Base-by-base conservation (phyloP, 176 grass and related monocot species). In the Eleusine coracana region DNA sequence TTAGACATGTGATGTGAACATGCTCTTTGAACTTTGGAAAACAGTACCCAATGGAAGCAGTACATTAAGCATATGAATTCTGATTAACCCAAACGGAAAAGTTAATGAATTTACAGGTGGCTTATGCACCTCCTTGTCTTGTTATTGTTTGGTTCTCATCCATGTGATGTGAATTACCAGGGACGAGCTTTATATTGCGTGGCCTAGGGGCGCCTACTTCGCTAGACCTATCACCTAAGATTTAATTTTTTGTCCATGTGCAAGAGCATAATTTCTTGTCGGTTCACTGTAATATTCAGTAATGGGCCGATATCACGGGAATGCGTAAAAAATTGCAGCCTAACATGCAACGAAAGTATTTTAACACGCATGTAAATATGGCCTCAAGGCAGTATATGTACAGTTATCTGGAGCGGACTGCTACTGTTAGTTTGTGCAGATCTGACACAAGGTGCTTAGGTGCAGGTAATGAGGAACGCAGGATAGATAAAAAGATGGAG, bases 1-100 rank as follows among this genome's bases (percentile, higher is more conserved):
- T 77, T 25, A 52, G 79, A 61, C 84, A 83, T 83, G 84, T 86
- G 84, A 86, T 68, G 78, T 68, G 79, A 90, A 90, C 88, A 74
- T 90, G 88, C 83, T 7, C 79, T 81, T 84, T 54, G 34, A 76
- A 85, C 71, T 70, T 67, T 59, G 52, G 44, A 54, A 78, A 74
- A 60, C 25, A 63, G 74, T 78, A 73, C 72, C 48, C 20, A 29
- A 76, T 49, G 39, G 66, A 82, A 54, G 71, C 49, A 78, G 73
- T 83, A 83, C 82, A 54, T 42, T 68, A 67, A 61, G 5, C 25
- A 23, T 74, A 45, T 68, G 16, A 23, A 52, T 79, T 65, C n/a
- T 65, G 20, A n/a, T 51, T 6, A 49, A 41, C 6, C n/a, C 5
- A 60, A 76, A 38, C 13, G 21, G 6, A 28, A 55, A 56, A 54